A percentile compares a stretch with the other conserved stretches of the same genome.
Evolutionary conservation across 345 rosid genomes (phyloP).

Genomic region (Lenwebbia sp.): DNA sequence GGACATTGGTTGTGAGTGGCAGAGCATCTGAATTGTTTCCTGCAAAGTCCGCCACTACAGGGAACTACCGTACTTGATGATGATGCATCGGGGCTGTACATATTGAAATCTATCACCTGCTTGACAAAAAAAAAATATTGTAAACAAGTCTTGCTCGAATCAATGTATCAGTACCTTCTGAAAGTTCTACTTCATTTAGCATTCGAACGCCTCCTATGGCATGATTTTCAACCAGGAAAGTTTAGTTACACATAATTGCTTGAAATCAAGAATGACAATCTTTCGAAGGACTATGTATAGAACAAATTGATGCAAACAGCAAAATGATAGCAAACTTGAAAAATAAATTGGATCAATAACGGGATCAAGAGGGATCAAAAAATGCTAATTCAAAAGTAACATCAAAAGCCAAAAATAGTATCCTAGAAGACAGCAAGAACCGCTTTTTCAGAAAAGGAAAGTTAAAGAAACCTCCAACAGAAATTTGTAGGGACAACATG

Average conservation of each 20-base stretch:
- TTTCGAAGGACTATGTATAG: not conserved
- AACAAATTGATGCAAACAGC: not conserved
- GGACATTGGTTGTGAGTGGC: slow-evolving; percentile 40
- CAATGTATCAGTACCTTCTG: not conserved
- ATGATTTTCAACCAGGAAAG: not conserved
- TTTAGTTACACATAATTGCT: not conserved
- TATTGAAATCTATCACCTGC: slow-evolving; percentile 43
- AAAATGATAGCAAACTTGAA: not conserved
- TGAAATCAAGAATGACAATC: not conserved
- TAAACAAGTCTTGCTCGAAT: not conserved
- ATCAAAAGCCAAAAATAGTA: not conserved
- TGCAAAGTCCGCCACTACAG: slow-evolving; percentile 52
- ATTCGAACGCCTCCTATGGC: not conserved
- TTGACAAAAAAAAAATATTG: not conserved
- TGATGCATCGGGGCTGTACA: slow-evolving; percentile 56
- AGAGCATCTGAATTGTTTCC: slow-evolving; percentile 21
- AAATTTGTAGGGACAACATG: not conserved
- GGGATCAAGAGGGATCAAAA: too few species aligned
- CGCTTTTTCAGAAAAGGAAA: not conserved
- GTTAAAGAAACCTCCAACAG: not conserved
- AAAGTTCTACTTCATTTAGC: not conserved
- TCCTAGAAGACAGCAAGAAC: not conserved
- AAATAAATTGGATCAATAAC: not conserved
- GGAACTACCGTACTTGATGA: slow-evolving; percentile 42
- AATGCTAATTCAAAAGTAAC: not conserved